Evolutionary conservation across 805 yeast genomes (phyloP).

Genomic region (Lachancea lanzarotensis): DNA sequence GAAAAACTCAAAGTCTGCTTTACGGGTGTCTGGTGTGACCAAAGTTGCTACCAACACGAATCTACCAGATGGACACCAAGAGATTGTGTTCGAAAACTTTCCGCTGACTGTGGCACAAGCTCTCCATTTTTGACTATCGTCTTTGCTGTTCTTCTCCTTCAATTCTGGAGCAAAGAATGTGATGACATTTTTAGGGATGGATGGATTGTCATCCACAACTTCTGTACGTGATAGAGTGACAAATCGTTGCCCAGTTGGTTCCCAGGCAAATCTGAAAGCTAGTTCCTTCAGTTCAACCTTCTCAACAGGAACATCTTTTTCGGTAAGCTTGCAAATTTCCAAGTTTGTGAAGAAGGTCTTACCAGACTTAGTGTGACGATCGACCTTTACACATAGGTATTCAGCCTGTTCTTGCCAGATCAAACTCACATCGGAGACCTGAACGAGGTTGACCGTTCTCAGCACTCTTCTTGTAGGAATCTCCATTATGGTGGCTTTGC

Average conservation of each 20-base stretch:
- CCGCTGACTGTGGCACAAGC: conserved; percentile 51
- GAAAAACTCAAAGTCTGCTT: conserved; percentile 74
- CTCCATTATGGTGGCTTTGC: conserved; percentile 86
- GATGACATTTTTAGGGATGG: conserved; percentile 58
- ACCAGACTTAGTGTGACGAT: conserved; percentile 92
- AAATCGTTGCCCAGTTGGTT: conserved; percentile 86
- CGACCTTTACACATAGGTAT: conserved; percentile 86
- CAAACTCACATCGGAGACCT: conserved; percentile 82
- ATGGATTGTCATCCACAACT: conserved; percentile 46
- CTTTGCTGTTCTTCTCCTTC: conserved; percentile 40
- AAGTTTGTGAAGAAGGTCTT: conserved; percentile 87
- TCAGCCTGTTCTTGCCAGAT: conserved; percentile 91
- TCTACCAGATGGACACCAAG: conserved; percentile 92
- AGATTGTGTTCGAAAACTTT: conserved; percentile 63
- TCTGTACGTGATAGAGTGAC: conserved; percentile 63
- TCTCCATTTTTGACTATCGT: conserved; percentile 47
- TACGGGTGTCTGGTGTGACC: conserved; percentile 39
- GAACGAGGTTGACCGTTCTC: conserved; percentile 90
- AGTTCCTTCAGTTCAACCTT: conserved; percentile 88
- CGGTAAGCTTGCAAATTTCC: conserved; percentile 83
- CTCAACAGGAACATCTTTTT: conserved; percentile 90
- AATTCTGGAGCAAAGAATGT: conserved; percentile 80
- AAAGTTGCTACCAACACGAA: conserved; percentile 54
- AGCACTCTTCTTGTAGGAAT: conserved; percentile 75
- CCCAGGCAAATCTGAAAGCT: conserved; percentile 89